phyloP scores from a whole-genome alignment of 495 filamentous ascomycete genomes.

The Hypoxylon fragiforme region DNA sequence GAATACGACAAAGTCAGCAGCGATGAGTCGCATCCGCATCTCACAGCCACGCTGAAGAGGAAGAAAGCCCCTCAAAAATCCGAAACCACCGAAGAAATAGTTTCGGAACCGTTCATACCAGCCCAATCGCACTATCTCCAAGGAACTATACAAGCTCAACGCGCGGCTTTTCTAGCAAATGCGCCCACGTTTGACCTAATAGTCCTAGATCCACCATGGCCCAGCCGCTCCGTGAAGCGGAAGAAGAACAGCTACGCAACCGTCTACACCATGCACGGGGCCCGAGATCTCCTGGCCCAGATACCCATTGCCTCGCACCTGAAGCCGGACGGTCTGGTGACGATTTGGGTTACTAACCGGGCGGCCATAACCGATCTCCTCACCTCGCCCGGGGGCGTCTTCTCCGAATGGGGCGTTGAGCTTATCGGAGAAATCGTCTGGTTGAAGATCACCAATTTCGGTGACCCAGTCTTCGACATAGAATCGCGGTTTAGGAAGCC shows the following conservation, averaged over 20 bases:
- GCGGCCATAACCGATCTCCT: slow-evolving; percentile 60
- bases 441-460: slow-evolving; percentile 76
- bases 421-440: slow-evolving; percentile 86
- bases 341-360: slow-evolving; percentile 90
- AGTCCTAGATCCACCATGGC: slow-evolving; percentile 91
- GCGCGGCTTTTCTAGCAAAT: slow-evolving; percentile 34
- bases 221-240: slow-evolving; percentile 81
- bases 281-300: slow-evolving; percentile 47
- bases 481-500: slow-evolving; percentile 77
- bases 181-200: slow-evolving; percentile 72
- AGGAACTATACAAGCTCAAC: slow-evolving; percentile 46
- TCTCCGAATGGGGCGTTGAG: slow-evolving; percentile 65
- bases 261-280: slow-evolving; percentile 45
- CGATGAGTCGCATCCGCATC: slow-evolving; percentile 2
- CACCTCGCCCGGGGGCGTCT: slow-evolving; percentile 53
- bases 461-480: slow-evolving; percentile 71
- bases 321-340: slow-evolving; percentile 59
- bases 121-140: slow-evolving; percentile 40
- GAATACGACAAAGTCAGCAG: neutral
- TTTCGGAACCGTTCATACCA: slow-evolving; percentile 31
- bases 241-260: slow-evolving; percentile 65
- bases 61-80: slow-evolving; percentile 19
- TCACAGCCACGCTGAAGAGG: slow-evolving; percentile 22
- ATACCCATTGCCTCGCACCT: slow-evolving; percentile 63
- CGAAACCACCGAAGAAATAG: neutral